phyloP scores from a whole-genome alignment of 1,284 basidiomycete species.

The Apiotrichum brassicae region DNA sequence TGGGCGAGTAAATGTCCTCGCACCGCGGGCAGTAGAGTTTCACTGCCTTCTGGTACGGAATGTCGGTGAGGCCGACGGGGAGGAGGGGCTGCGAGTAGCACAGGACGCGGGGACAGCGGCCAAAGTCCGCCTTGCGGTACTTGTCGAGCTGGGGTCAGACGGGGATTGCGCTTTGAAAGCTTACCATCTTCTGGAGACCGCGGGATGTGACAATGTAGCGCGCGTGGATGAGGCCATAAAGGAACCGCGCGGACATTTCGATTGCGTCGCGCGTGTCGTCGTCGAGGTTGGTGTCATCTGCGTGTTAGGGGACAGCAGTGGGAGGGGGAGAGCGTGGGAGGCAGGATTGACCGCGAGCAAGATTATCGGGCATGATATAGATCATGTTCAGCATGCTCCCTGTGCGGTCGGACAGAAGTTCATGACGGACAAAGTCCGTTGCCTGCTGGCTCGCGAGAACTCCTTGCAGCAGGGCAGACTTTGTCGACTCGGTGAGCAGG shows the following conservation, averaged over 20 bases:
- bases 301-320: no score
- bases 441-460: no score
- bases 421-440: no score
- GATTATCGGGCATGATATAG: no score
- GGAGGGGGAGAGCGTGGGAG: no score
- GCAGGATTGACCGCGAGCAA: no score
- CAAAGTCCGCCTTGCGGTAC: slow-evolving; percentile 94
- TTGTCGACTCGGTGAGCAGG: no score
- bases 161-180: slow-evolving; percentile 15
- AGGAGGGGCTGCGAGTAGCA: slow-evolving; percentile 87
- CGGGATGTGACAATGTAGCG: slow-evolving; percentile 92
- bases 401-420: no score
- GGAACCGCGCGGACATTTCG: slow-evolving; percentile 80
- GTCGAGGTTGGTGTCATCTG: slow-evolving; percentile 50
- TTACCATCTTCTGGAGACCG: slow-evolving; percentile 90
- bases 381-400: no score
- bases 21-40: slow-evolving; percentile 95
- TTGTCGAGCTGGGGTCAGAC: slow-evolving; percentile 72
- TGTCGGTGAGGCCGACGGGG: slow-evolving; percentile 88
- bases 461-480: no score
- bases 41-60: slow-evolving; percentile 91
- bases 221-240: slow-evolving; percentile 95
- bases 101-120: slow-evolving; percentile 87
- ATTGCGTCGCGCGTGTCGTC: slow-evolving; percentile 52
- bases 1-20: slow-evolving; percentile 93